Base-by-base conservation (phyloP, 192 early-diverging fungal species). In the Spizellomyces sp. region DNA sequence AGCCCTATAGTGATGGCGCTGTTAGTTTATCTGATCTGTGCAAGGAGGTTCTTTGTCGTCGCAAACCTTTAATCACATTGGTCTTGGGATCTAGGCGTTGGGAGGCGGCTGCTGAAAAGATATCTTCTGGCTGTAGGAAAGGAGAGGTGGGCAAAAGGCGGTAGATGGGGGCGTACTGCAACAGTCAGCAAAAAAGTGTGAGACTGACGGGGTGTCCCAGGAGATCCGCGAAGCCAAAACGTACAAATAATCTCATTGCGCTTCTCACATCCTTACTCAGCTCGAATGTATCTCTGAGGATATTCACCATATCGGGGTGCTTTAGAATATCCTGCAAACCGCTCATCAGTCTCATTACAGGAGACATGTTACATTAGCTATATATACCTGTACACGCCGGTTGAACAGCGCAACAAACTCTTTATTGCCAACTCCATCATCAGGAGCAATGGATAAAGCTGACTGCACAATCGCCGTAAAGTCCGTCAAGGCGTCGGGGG, bases 391-490 rank as follows among this genome's bases (percentile, higher is more conserved):
- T 8, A 63, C 63, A 9, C 27, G 15, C 45, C 22, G 9, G 58
- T 80, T 80, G 57, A 76, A 80, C 8, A n/a, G 50, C 15, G 47
- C 7, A 41, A 66, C 22, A 46, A 73, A 77, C 12, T 6, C 42
- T 12, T 27, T 42, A 58, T 67, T 41, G 10, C 9, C 45, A 4
- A 67, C 36, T 8, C 59, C 58, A 47, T 75, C 73, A 6, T 43
- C 66, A 10, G 8, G 14, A 9, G 27, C 42, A 1, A 75, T 9
- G 15, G 47, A 15, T 8, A 95, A 62, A 10, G 84, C 80, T 7
- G 74, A 69, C 42, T 81, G 78, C 6, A 90, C 83, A 21, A 94
- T 81, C 21, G 74, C 74, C 6, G 66, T 65, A 69, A 91, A 94
- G 6, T 86, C 83, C 19, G 85, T 81, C 70, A 90, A 78, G 0